phyloP scores from a whole-genome alignment of 192 early-diverging fungal species.

The Podila minutissima region DNA sequence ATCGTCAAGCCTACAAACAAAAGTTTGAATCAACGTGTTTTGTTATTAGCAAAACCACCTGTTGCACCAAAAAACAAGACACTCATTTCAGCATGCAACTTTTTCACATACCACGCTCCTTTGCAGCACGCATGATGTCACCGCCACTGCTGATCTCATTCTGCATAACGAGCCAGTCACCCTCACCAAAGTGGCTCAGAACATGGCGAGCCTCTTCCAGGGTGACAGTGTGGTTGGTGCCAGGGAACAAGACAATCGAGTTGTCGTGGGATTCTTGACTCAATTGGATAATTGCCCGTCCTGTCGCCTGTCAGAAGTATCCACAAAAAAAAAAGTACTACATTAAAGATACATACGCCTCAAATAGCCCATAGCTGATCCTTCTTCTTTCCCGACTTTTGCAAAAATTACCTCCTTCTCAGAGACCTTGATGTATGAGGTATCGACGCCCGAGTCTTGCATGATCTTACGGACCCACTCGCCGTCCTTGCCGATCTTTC shows the following conservation, averaged over 20 bases:
- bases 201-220: conserved; percentile 58
- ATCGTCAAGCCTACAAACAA: conserved; percentile 66
- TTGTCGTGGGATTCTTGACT: conserved; percentile 79
- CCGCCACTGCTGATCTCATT: conserved; percentile 85
- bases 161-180: conserved; percentile 87
- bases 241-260: conserved; percentile 85
- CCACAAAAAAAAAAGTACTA: conserved; percentile 1
- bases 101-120: conserved; percentile 51
- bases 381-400: neutral
- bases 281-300: conserved; percentile 89
- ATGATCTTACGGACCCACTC: conserved; percentile 78
- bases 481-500: conserved; percentile 87
- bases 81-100: neutral
- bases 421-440: conserved; percentile 61
- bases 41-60: neutral
- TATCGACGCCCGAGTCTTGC: conserved; percentile 71
- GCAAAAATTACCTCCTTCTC: conserved; percentile 54
- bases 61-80: neutral
- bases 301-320: conserved; percentile 62
- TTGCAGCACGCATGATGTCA: conserved; percentile 67
- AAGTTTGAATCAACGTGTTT: neutral
- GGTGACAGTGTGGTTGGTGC: conserved; percentile 74
- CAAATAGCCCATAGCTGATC: too few relatives aligned
- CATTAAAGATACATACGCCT: neutral
- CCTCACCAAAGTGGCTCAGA: conserved; percentile 60